These are phyloP conservation scores for Saturnispora saitoi DNA, from an alignment of 805 yeast species.

Conservation along the genomic window DNA sequence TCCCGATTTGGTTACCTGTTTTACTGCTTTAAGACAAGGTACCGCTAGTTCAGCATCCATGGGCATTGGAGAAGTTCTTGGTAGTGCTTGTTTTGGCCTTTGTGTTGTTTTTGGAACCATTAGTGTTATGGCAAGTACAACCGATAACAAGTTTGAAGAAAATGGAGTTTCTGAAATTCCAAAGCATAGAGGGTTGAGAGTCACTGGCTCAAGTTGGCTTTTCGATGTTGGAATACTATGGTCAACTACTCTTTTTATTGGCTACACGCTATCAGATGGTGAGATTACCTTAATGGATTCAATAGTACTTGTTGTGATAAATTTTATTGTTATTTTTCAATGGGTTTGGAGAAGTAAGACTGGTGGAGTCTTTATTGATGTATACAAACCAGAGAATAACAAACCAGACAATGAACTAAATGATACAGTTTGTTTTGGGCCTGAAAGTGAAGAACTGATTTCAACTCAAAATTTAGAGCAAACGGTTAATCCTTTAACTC, in stretches of 20 bases:
- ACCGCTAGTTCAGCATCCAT: slow-evolving; percentile 35
- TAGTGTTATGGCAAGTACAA: slow-evolving; percentile 24
- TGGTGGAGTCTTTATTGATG: slow-evolving; percentile 3
- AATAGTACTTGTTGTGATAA: slow-evolving; percentile 31
- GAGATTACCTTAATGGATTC: slow-evolving; percentile 49
- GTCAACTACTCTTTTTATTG: background rate
- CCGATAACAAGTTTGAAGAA: background rate
- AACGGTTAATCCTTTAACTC: background rate
- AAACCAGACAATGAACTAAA: background rate
- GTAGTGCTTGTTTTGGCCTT: slow-evolving; percentile 45
- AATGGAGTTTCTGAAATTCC: background rate
- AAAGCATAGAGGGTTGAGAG: background rate
- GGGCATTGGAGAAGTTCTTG: slow-evolving; percentile 46
- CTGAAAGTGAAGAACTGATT: background rate
- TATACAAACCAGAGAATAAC: background rate
- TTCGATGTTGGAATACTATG: background rate
- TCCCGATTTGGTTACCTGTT: slow-evolving; percentile 82
- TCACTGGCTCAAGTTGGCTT: background rate
- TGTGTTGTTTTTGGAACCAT: slow-evolving; percentile 45
- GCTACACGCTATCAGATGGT: slow-evolving; percentile 44
- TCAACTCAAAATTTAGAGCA: background rate
- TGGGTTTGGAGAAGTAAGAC: slow-evolving; percentile 6
- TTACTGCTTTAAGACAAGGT: slow-evolving; percentile 67
- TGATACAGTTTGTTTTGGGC: background rate
- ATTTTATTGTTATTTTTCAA: slow-evolving; percentile 21